Conservation (phyloP, 495 filamentous ascomycete species). For the Mycothermus thermophilus region DNA sequence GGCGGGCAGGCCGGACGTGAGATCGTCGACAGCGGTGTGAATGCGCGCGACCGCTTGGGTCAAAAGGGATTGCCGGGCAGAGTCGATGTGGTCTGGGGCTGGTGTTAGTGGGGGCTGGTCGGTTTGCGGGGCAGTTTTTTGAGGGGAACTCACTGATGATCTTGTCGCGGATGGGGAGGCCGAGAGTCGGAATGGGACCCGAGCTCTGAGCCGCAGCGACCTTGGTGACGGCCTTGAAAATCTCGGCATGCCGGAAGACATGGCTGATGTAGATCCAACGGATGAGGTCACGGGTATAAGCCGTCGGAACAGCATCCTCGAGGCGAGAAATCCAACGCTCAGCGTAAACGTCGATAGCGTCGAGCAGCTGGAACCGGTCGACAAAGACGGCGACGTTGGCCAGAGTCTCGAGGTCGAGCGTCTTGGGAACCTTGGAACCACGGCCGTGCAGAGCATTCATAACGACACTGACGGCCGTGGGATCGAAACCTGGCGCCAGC, state of each 20-base stretch:
- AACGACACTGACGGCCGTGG: slow-evolving; percentile 31
- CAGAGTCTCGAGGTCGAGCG: slow-evolving; percentile 31
- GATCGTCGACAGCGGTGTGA: slow-evolving; percentile 8
- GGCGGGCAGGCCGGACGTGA: slow-evolving; percentile 2
- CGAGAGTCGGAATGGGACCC: slow-evolving; percentile 11
- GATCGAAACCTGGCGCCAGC: slow-evolving; percentile 23
- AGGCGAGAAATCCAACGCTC: slow-evolving; percentile 31
- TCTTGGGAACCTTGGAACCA: slow-evolving; percentile 25
- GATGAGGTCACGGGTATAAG: slow-evolving; percentile 9
- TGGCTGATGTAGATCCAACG: slow-evolving; percentile 18
- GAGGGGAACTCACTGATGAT: slow-evolving; percentile 13
- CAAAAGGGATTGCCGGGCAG: slow-evolving; percentile 11
- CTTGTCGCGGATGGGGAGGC: slow-evolving; percentile 17
- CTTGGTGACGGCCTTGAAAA: slow-evolving; percentile 15
- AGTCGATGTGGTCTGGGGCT: slow-evolving; percentile 11
- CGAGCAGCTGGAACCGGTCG: slow-evolving; percentile 37
- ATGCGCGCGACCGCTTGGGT: slow-evolving; percentile 7
- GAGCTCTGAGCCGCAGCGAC: slow-evolving; percentile 5
- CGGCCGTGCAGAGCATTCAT: slow-evolving; percentile 39
- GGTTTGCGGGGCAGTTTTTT: background rate
- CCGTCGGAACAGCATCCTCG: slow-evolving; percentile 1
- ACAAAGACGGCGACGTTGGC: slow-evolving; percentile 37
- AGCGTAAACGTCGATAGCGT: slow-evolving; percentile 27
- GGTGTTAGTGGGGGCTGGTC: background rate
- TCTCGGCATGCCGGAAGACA: slow-evolving; percentile 15